Evolutionary conservation across 495 filamentous ascomycete species (phyloP).

Genomic region (Bacidia rubella): DNA sequence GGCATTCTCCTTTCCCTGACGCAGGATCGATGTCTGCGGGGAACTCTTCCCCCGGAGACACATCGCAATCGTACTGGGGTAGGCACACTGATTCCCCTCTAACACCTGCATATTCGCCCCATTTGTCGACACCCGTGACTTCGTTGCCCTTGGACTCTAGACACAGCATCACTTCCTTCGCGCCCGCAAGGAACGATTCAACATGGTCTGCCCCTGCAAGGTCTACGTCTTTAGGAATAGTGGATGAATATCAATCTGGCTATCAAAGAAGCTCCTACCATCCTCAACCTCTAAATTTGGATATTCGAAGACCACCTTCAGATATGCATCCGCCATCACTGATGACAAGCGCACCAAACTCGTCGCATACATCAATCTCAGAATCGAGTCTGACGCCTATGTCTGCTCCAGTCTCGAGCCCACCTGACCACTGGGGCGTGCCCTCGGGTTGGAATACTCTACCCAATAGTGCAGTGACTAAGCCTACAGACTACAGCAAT

Average conservation of each 20-base stretch:
- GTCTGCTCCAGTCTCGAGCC: constrained; percentile 14
- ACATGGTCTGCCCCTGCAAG: constrained; percentile 14
- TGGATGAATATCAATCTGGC: constrained; percentile 12
- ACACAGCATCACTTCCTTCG: constrained; percentile 15
- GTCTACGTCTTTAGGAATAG: constrained; percentile 17
- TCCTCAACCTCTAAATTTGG: constrained; percentile 9
- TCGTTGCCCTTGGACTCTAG: constrained; percentile 10
- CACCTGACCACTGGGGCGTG: constrained; percentile 12
- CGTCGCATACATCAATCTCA: constrained; percentile 14
- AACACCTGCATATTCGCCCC: constrained; percentile 16
- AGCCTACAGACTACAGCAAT: constrained; percentile 15
- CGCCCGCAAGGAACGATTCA: constrained; percentile 11
- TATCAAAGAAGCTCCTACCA: constrained; percentile 13
- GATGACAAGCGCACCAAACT: constrained; percentile 16
- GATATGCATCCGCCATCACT: constrained; percentile 20
- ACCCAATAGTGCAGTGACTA: constrained; percentile 13
- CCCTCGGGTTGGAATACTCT: constrained; percentile 12
- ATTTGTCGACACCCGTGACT: constrained; percentile 13
- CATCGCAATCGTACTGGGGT: constrained; percentile 16
- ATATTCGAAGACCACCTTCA: constrained; percentile 13
- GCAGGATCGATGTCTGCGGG: constrained; percentile 14
- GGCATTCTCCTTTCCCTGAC: constrained; percentile 17
- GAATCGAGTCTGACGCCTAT: constrained; percentile 15
- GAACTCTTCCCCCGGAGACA: constrained; percentile 18
- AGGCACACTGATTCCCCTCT: constrained; percentile 17